These are phyloP conservation scores for Pisolithus tinctorius DNA, from an alignment of 768 basidiomycete species.

Conservation along the genomic window DNA sequence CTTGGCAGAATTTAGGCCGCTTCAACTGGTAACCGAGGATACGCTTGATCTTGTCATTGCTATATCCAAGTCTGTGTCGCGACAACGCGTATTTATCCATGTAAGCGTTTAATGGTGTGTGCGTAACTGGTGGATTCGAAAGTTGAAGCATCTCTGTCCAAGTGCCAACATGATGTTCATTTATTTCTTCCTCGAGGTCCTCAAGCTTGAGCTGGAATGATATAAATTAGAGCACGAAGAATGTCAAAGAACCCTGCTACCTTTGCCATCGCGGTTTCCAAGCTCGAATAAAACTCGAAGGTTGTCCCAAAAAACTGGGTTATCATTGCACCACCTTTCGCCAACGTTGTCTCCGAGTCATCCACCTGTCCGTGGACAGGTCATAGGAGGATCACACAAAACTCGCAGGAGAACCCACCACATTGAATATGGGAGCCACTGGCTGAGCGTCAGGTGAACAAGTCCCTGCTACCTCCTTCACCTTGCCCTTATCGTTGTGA, in stretches of 20 bases:
- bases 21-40: constrained; percentile 64
- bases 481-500: constrained; percentile 49
- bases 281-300: constrained; percentile 71
- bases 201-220: constrained; percentile 50
- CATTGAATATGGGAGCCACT: constrained; percentile 74
- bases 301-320: constrained; percentile 72
- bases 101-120: constrained; percentile 70
- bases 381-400: not conserved
- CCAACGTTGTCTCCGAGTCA: constrained; percentile 63
- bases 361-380: constrained; percentile 45
- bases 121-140: constrained; percentile 64
- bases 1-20: constrained; percentile 55
- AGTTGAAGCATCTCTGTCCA: constrained; percentile 78
- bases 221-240: not conserved
- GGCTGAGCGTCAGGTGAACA: constrained; percentile 48
- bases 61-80: constrained; percentile 63
- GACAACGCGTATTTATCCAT: constrained; percentile 69
- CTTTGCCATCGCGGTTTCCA: constrained; percentile 63
- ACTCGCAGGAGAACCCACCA: constrained; percentile 38
- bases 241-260: constrained; percentile 27
- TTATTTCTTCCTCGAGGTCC: constrained; percentile 73
- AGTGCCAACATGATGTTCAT: constrained; percentile 72
- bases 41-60: constrained; percentile 66
- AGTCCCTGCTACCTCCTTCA: constrained; percentile 57
- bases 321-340: constrained; percentile 58